Conservation (phyloP, 192 early-diverging fungal species). For the Piromyces finnis region DNA sequence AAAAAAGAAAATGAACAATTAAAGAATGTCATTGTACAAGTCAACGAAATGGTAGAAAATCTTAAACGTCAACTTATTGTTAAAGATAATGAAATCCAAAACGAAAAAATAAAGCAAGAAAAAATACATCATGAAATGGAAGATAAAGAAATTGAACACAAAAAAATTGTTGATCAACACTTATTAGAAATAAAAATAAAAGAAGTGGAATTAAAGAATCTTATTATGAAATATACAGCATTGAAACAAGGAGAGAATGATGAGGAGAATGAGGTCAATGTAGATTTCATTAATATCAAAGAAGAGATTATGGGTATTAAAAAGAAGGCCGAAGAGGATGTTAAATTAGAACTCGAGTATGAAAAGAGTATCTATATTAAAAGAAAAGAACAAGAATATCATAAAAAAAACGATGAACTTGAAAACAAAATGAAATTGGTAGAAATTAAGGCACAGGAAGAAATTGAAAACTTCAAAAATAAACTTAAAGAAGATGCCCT, state of each 20-base stretch:
- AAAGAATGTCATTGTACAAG: not conserved
- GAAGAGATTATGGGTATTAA: not conserved
- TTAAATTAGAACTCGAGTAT: not conserved
- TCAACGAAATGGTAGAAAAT: not conserved
- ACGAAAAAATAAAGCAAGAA: not conserved
- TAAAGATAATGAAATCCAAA: not conserved
- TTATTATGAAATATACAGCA: not conserved
- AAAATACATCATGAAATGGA: not conserved
- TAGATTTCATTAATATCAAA: not conserved
- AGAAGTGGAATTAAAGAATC: not conserved
- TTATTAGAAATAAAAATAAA: not conserved
- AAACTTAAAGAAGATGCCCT: not conserved
- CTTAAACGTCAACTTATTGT: not conserved
- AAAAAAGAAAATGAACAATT: not conserved
- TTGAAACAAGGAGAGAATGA: not conserved
- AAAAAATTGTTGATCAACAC: not conserved
- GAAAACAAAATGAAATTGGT: not conserved
- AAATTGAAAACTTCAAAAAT: not conserved
- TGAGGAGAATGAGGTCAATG: not conserved
- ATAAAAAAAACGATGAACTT: not conserved
- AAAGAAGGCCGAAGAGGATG: not conserved
- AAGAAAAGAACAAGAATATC: not conserved
- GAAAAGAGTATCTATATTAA: not conserved
- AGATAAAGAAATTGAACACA: not conserved
- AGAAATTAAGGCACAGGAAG: not conserved